phyloP scores from a whole-genome alignment of 2,329 filamentous ascomycete genomes.

The Colletotrichum sp. region DNA sequence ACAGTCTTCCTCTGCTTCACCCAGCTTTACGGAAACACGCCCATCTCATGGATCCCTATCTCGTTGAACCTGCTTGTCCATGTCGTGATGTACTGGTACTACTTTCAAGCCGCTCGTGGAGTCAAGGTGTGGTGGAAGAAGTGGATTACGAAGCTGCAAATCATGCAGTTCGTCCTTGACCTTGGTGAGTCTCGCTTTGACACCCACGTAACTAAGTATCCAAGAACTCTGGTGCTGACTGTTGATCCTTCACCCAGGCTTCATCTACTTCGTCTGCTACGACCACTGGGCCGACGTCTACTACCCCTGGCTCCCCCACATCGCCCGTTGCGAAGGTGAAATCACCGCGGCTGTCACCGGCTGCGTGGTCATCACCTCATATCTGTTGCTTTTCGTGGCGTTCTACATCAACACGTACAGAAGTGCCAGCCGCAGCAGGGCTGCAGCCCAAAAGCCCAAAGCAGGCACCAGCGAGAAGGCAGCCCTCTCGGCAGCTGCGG shows the following conservation, averaged over 20 bases:
- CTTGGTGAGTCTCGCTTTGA: conserved; percentile 60
- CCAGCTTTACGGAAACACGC: conserved; percentile 81
- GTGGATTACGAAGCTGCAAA: conserved; percentile 91
- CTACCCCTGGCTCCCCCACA: conserved; percentile 72
- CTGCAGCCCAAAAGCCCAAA: not conserved
- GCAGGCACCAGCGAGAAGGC: not conserved
- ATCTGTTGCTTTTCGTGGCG: conserved; percentile 78
- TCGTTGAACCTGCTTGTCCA: conserved; percentile 84
- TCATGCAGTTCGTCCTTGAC: conserved; percentile 87
- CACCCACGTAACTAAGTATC: not conserved
- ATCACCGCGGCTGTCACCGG: conserved; percentile 80
- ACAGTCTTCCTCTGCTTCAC: conserved; percentile 91
- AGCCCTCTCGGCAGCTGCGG: not conserved
- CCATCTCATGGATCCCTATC: conserved; percentile 87
- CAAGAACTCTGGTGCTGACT: not conserved
- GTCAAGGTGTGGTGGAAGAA: conserved; percentile 95
- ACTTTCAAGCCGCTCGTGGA: conserved; percentile 90
- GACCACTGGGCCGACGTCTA: conserved; percentile 77
- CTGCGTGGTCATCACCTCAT: conserved; percentile 75
- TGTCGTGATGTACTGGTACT: conserved; percentile 97
- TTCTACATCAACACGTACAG: conserved; percentile 69
- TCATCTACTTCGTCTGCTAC: conserved; percentile 74
- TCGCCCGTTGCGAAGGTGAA: conserved; percentile 75
- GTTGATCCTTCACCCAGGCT: not conserved
- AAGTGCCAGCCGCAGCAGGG: not conserved